Evolutionary conservation across 257 asterid species (phyloP).

Genomic region (Nyctanthes arbortristis): DNA sequence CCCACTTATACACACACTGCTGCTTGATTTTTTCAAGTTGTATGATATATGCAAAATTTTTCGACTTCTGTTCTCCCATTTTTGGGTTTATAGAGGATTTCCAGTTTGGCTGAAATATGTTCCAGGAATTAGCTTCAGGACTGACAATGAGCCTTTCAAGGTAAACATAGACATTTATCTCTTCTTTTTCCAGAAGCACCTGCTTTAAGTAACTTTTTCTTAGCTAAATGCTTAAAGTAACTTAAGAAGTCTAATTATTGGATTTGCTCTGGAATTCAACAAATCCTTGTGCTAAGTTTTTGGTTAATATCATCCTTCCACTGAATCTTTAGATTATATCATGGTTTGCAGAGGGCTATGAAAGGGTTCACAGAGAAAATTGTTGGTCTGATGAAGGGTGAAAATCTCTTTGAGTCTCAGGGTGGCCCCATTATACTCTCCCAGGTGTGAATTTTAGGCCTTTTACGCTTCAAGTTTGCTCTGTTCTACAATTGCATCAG

Average conservation of each 20-base stretch:
- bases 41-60: background rate
- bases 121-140: conserved; percentile 90
- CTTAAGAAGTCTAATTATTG: conserved; percentile 11
- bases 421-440: conserved; percentile 5
- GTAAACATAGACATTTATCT: conserved; percentile 33
- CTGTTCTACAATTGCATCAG: background rate
- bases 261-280: background rate
- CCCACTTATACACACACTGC: background rate
- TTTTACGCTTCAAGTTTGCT: background rate
- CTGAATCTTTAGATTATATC: background rate
- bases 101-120: conserved; percentile 94
- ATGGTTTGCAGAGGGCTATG: background rate
- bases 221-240: no score
- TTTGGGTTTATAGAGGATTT: conserved; percentile 64
- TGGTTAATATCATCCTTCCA: background rate
- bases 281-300: conserved; percentile 3
- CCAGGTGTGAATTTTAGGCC: background rate
- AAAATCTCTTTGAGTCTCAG: background rate
- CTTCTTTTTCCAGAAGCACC: conserved; percentile 6
- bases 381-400: conserved; percentile 12
- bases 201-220: conserved; percentile 6
- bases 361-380: conserved; percentile 3
- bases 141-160: conserved; percentile 91
- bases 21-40: conserved; percentile 1
- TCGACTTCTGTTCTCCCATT: background rate